phyloP scores from a whole-genome alignment of 2,329 filamentous ascomycete genomes.

The Tothia fuscella region DNA sequence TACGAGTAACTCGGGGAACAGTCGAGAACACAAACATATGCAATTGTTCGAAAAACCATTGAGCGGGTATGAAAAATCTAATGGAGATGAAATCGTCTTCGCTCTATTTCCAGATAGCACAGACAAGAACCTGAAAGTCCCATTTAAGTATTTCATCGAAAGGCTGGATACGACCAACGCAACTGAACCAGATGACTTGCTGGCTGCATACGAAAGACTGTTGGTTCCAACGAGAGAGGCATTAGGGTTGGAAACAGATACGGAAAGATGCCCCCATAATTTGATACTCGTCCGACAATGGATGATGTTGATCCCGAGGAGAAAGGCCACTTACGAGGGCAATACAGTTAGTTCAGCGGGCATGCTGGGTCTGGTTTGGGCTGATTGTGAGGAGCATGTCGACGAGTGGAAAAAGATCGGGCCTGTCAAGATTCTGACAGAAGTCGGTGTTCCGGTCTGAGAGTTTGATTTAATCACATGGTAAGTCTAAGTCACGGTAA shows the following conservation, averaged over 20 bases:
- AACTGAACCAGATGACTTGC: neutral
- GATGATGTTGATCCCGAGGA: slow-evolving; percentile 5
- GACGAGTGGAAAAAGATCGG: slow-evolving; percentile 3
- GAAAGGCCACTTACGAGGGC: neutral
- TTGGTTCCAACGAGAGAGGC: neutral
- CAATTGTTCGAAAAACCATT: neutral
- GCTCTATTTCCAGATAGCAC: neutral
- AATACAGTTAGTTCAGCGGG: neutral
- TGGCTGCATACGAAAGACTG: neutral
- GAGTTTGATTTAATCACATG: too few relatives aligned
- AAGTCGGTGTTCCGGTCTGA: slow-evolving; percentile 1
- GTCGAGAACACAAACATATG: slow-evolving; percentile 5
- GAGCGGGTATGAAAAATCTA: neutral
- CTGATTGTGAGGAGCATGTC: neutral
- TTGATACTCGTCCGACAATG: neutral
- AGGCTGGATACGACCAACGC: neutral
- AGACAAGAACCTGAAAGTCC: neutral
- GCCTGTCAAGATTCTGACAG: neutral
- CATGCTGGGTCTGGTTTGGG: slow-evolving; percentile 2
- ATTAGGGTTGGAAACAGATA: neutral
- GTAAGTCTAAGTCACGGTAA: too few relatives aligned
- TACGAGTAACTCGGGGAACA: neutral
- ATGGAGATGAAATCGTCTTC: neutral
- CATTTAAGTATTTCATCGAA: slow-evolving; percentile 1
- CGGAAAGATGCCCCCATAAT: slow-evolving; percentile 2